phyloP scores from a whole-genome alignment of 2,329 filamentous ascomycete genomes.

The Aspergillus aculeatus region DNA sequence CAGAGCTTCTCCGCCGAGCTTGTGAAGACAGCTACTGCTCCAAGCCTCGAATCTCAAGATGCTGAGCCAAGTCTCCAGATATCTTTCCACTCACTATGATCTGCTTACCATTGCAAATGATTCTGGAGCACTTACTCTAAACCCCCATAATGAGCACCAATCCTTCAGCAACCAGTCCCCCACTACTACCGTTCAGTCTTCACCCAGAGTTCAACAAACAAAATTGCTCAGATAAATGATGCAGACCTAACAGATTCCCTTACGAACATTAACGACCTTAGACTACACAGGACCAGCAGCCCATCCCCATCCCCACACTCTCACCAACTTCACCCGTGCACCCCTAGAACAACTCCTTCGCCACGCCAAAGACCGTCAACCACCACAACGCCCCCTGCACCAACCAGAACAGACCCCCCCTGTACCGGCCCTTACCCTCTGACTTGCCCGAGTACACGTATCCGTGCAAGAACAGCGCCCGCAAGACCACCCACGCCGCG shows the following conservation, averaged over 20 bases:
- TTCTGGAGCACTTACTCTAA: too few relatives aligned
- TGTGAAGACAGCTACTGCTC: neutral
- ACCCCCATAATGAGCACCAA: too few relatives aligned
- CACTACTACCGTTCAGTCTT: neutral
- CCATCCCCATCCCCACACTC: too few relatives aligned
- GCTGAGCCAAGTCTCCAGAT: too few relatives aligned
- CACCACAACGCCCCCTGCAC: slow-evolving; percentile 43
- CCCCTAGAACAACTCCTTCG: slow-evolving; percentile 27
- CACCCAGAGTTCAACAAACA: neutral
- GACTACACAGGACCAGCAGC: too few relatives aligned
- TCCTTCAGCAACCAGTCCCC: too few relatives aligned
- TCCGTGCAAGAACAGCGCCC: slow-evolving; percentile 51
- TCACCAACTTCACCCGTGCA: neutral
- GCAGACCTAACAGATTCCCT: neutral
- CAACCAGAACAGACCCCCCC: slow-evolving; percentile 40
- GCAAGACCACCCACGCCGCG: slow-evolving; percentile 51
- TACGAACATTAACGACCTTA: neutral
- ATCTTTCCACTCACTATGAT: too few relatives aligned
- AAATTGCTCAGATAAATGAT: neutral
- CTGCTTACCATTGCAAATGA: too few relatives aligned
- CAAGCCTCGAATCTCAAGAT: too few relatives aligned
- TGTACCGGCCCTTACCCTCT: slow-evolving; percentile 37
- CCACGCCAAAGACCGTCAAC: slow-evolving; percentile 39
- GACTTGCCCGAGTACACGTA: slow-evolving; percentile 44
- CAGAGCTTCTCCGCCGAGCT: neutral